Conservation (phyloP, 768 basidiomycete genomes). For the Cyclocybe aegerita region DNA sequence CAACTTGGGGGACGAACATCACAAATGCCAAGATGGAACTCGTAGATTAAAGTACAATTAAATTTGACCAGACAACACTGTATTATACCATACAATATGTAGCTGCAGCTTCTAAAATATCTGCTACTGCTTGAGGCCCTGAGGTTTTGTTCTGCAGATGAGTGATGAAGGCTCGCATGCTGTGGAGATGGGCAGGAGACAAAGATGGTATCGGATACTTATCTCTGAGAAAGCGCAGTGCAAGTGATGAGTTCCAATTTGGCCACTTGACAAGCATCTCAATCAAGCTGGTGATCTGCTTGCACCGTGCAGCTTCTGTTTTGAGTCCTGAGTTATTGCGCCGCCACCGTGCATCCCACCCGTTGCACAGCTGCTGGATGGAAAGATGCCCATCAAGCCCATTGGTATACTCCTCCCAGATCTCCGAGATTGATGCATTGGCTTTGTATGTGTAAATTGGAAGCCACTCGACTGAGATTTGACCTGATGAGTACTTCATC, state of each 20-base stretch:
- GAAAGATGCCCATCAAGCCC: constrained; percentile 25
- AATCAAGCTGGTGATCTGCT: constrained; percentile 21
- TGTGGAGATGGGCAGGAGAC: neutral
- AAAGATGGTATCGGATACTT: constrained; percentile 8
- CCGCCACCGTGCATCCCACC: constrained; percentile 20
- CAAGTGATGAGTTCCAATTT: constrained; percentile 16
- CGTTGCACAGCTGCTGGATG: constrained; percentile 7
- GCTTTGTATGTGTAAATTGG: neutral
- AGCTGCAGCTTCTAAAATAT: too few species aligned
- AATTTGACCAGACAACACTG: too few species aligned
- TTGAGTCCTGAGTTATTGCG: constrained; percentile 15
- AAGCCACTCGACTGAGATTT: too few species aligned
- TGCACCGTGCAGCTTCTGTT: constrained; percentile 16
- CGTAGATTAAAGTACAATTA: too few species aligned
- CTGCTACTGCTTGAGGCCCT: neutral
- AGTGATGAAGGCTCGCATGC: neutral
- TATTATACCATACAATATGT: too few species aligned
- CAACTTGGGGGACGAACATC: too few species aligned
- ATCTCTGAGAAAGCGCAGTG: constrained; percentile 20
- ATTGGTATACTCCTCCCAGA: constrained; percentile 27
- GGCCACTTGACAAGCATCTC: constrained; percentile 13
- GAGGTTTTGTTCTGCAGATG: neutral
- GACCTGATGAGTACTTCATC: too few species aligned
- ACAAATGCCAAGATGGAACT: too few species aligned
- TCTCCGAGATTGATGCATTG: constrained; percentile 14